Conservation (phyloP, 441 rosid genomes). For the Eutrema salsugineum region DNA sequence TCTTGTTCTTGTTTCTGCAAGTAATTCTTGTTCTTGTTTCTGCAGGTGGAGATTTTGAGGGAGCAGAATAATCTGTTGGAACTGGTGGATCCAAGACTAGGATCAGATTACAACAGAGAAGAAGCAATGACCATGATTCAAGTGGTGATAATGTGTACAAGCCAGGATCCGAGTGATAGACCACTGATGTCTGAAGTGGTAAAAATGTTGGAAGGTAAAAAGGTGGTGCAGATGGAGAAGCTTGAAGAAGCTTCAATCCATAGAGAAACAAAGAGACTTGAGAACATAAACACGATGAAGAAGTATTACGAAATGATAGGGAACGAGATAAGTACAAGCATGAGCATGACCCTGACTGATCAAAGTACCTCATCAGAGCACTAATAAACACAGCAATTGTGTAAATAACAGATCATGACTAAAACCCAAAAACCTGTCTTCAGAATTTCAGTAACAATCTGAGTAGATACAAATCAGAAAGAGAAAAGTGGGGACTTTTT, state of each 20-base stretch:
- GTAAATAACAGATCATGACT: slow-evolving; percentile 9
- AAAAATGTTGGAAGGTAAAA: slow-evolving; percentile 61
- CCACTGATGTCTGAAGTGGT: slow-evolving; percentile 64
- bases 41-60: slow-evolving; percentile 43
- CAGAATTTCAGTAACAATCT: slow-evolving; percentile 11
- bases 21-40: slow-evolving; percentile 20
- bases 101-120: slow-evolving; percentile 38
- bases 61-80: slow-evolving; percentile 43
- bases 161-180: slow-evolving; percentile 35
- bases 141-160: slow-evolving; percentile 46
- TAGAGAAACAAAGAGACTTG: slow-evolving; percentile 21
- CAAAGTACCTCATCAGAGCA: slow-evolving; percentile 5
- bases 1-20: slow-evolving; percentile 22
- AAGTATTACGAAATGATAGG: slow-evolving; percentile 10
- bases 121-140: slow-evolving; percentile 50
- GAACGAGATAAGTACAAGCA: slow-evolving; percentile 1
- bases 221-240: slow-evolving; percentile 48
- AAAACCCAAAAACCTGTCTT: neutral
- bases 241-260: slow-evolving; percentile 14
- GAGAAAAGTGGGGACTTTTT: slow-evolving; percentile 1
- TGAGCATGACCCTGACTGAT: slow-evolving; percentile 1
- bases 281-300: slow-evolving; percentile 15
- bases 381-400: neutral
- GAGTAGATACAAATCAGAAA: slow-evolving; percentile 19
- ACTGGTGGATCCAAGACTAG: slow-evolving; percentile 51